Percentiles rank a stretch among this genome's conserved stretches.
These are phyloP conservation scores for Boletus speciosus DNA, from an alignment of 768 basidiomycete genomes.

Conservation along the genomic window DNA sequence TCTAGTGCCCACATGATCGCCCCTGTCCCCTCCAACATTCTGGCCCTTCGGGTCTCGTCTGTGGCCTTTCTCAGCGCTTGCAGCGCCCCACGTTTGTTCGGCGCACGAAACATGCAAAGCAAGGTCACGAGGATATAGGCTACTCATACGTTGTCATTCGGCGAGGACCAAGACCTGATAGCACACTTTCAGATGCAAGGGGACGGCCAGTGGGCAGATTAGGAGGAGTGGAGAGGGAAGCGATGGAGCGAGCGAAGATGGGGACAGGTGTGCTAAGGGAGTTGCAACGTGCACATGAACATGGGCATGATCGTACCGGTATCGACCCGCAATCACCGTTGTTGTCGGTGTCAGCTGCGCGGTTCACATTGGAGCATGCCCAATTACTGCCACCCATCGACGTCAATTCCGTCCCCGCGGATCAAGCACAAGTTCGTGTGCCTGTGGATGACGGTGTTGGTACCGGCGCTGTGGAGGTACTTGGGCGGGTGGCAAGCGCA, in stretches of 20 bases:
- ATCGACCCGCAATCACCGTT: slow-evolving; percentile 28
- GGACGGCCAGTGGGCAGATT: slow-evolving; percentile 23
- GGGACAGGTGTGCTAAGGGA: slow-evolving; percentile 22
- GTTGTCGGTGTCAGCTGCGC: slow-evolving; percentile 11
- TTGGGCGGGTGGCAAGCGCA: slow-evolving; percentile 16
- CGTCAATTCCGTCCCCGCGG: slow-evolving; percentile 21
- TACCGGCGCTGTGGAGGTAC: slow-evolving; percentile 11
- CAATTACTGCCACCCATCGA: slow-evolving; percentile 16
- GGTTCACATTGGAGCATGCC: slow-evolving; percentile 6
- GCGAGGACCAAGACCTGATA: slow-evolving; percentile 65
- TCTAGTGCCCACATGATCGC: slow-evolving; percentile 87
- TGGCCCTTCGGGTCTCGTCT: slow-evolving; percentile 53
- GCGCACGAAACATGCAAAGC: slow-evolving; percentile 79
- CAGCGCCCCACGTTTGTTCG: slow-evolving; percentile 85
- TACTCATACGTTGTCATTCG: slow-evolving; percentile 91
- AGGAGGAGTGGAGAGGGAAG: slow-evolving; percentile 30
- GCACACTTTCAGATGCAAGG: slow-evolving; percentile 1
- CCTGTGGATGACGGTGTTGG: slow-evolving; percentile 19
- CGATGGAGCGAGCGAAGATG: slow-evolving; percentile 24
- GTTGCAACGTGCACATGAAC: slow-evolving; percentile 21
- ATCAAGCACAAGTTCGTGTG: slow-evolving; percentile 18
- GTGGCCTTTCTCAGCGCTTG: slow-evolving; percentile 84
- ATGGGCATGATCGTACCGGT: slow-evolving; percentile 10
- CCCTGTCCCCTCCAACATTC: slow-evolving; percentile 71
- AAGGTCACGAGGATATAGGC: slow-evolving; percentile 81